These are phyloP conservation scores for Violaceomyces palustris DNA, from an alignment of 1,284 basidiomycete genomes.

Conservation along the genomic window DNA sequence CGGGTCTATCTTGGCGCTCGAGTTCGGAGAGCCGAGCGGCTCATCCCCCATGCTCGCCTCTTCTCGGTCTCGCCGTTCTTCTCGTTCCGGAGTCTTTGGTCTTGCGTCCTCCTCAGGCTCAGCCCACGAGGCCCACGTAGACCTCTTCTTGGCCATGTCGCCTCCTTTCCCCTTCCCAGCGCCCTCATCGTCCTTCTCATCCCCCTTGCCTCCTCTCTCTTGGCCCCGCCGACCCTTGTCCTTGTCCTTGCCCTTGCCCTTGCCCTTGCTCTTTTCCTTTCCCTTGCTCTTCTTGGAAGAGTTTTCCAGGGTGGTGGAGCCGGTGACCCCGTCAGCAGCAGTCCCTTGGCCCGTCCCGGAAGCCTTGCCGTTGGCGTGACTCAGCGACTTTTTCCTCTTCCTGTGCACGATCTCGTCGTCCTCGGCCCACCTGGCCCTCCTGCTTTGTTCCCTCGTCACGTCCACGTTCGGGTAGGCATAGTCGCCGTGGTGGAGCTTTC, in stretches of 20 bases:
- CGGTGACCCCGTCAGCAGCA: background rate
- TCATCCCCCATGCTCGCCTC: no score
- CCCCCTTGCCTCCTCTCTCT: constrained; percentile 1
- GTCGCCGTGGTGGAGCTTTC: constrained; percentile 78
- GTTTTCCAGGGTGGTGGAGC: background rate
- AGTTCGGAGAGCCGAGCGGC: no score
- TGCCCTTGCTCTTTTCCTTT: constrained; percentile 2
- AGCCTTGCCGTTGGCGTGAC: no score
- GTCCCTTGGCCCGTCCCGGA: background rate
- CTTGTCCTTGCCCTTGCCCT: constrained; percentile 5
- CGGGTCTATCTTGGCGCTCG: constrained; percentile 6
- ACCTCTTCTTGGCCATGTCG: background rate
- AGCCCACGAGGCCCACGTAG: no score
- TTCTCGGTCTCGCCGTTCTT: no score
- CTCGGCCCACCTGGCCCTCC: constrained; percentile 13
- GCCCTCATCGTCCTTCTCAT: background rate
- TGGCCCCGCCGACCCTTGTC: background rate
- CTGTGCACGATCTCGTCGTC: constrained; percentile 36
- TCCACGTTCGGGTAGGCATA: constrained; percentile 86
- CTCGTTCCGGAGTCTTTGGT: no score
- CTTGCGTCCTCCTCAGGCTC: no score
- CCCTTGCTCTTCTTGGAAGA: no score
- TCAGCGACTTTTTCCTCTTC: constrained; percentile 1
- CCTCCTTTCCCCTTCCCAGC: background rate
- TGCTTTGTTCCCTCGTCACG: constrained; percentile 64